phyloP scores from a whole-genome alignment of 2,329 filamentous ascomycete genomes.

The Davidsoniella neocaledoniae region DNA sequence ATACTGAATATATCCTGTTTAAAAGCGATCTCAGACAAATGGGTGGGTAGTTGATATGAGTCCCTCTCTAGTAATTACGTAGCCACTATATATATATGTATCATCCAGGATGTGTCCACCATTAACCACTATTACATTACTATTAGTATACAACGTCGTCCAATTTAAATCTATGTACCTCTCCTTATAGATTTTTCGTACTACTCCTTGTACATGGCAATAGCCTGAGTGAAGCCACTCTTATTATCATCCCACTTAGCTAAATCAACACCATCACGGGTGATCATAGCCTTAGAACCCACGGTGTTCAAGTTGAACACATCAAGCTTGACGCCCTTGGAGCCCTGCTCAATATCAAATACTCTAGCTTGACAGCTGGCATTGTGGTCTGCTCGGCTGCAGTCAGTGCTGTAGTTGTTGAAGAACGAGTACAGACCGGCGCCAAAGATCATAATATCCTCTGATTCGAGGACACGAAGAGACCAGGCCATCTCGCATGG shows the following conservation, averaged over 20 bases:
- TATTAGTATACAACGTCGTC: not conserved
- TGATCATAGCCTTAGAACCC: constrained; percentile 25
- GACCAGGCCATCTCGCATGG: constrained; percentile 47
- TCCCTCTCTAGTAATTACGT: not conserved
- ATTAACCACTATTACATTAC: not conserved
- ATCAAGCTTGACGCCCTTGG: constrained; percentile 17
- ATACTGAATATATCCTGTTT: not conserved
- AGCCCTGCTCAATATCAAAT: constrained; percentile 17
- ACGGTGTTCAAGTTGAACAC: constrained; percentile 31
- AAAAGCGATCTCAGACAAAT: no score
- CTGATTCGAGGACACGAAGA: constrained; percentile 40
- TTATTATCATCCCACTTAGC: constrained; percentile 23
- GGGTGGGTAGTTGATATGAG: no score
- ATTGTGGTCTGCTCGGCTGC: constrained; percentile 25
- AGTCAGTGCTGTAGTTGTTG: constrained; percentile 39
- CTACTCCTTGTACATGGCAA: constrained; percentile 19
- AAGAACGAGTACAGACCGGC: constrained; percentile 54
- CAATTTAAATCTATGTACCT: constrained; percentile 2
- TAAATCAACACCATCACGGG: constrained; percentile 20
- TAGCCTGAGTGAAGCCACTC: constrained; percentile 23
- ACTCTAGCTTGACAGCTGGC: constrained; percentile 31
- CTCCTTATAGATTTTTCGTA: not conserved
- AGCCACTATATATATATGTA: no score
- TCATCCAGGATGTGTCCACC: no score
- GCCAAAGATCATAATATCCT: constrained; percentile 41